These are phyloP conservation scores for Abrus precatorius DNA, from an alignment of 306 rosid genomes.

Conservation along the genomic window DNA sequence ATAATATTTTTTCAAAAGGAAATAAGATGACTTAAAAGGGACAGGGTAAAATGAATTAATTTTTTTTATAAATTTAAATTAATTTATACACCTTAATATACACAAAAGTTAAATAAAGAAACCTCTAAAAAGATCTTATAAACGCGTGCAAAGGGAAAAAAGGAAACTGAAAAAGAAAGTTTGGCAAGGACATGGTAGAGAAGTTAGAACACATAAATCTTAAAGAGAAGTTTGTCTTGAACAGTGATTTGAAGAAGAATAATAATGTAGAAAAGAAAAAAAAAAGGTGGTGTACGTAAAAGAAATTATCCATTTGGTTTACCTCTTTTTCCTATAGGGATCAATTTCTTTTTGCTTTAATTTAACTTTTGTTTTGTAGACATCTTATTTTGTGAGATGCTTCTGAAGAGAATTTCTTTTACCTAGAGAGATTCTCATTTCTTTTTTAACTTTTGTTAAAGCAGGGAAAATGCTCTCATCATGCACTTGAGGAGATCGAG, in stretches of 20 bases:
- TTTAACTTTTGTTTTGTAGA: conserved; percentile 43
- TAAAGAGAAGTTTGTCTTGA: conserved; percentile 45
- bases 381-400: conserved; percentile 47
- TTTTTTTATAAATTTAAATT: too few species aligned
- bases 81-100: too few species aligned
- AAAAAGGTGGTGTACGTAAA: conserved; percentile 22
- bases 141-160: too few species aligned
- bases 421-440: neutral
- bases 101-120: too few species aligned
- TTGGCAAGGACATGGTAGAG: conserved; percentile 15
- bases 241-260: conserved; percentile 26
- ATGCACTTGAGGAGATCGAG: neutral
- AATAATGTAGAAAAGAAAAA: neutral
- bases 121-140: too few species aligned
- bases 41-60: too few species aligned
- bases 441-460: conserved; percentile 47
- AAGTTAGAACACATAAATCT: conserved; percentile 18
- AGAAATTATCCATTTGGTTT: conserved; percentile 41
- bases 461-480: conserved; percentile 28
- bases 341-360: conserved; percentile 37
- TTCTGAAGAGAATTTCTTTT: conserved; percentile 38
- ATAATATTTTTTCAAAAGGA: too few species aligned
- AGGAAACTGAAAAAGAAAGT: neutral
- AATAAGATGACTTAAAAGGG: too few species aligned
- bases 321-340: conserved; percentile 29